Evolutionary conservation across 1,139 yeast genomes (phyloP), one percentile per base, ranked within the genome.

Genomic region (Saccharomyces hybrid): DNA sequence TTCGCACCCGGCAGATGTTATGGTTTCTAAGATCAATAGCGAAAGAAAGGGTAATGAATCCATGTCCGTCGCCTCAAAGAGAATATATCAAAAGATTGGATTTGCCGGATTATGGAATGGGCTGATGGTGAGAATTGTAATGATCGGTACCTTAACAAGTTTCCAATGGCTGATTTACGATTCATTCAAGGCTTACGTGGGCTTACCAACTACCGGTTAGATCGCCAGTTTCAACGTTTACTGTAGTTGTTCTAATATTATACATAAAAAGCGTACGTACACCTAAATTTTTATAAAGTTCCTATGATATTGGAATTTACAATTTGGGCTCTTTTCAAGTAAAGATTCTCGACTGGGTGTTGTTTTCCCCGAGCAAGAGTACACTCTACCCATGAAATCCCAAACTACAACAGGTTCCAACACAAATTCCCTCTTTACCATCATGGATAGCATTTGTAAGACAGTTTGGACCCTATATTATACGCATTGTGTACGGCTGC

Each of bases 131-230:
- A 87, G 98, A 81, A 90, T 91, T 64, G 81, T 89, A 59, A 91
- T 91, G 98, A 82, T 91, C 71, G 97, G 97, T 77, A 90, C 98
- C 34, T 81, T 91, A 73, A 91, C 98, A 48, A 97, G 97, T 60
- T 82, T 87, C 80, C 98, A 91, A 78, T 91, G 97, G 97, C 80
- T 91, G 70, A 80, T 91, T 60, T 91, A 91, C 75, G 98, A 91
- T 73, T 86, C 96, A 11, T 91, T 91, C 79, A 91, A 91, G 77
- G 95, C 88, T 31, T 81, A 81, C 65, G 82, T 88, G 58, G 98
- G 97, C 11, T 80, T 91, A 65, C 97, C 98, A 69, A 88, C 98
- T 46, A 85, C 96, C 28, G 93, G 91, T 60, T 61, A 55, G 26
- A 14, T 41, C 5, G 29, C 2, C 23, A 5, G 7, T 7, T n/a